A percentile compares a stretch with the other conserved stretches of the same genome.
phyloP scores from a whole-genome alignment of 202 grass and related monocot species.

The Saccharum hybrid region DNA sequence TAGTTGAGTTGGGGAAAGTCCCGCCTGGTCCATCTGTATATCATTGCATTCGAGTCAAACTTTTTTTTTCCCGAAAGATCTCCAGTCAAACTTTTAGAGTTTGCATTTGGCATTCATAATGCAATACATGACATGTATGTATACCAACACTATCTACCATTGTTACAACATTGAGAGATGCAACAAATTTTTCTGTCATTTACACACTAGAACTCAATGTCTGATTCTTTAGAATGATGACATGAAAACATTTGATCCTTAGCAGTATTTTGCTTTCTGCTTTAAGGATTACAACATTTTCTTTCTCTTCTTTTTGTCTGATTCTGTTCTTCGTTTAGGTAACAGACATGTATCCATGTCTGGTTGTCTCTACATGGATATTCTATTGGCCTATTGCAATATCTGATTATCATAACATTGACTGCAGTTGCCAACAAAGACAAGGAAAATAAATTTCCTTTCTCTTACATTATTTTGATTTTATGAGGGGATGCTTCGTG shows the following conservation, averaged over 20 bases:
- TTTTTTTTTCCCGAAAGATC: background rate
- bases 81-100: background rate
- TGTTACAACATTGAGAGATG: background rate
- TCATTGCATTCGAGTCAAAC: background rate
- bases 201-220: background rate
- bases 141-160: background rate
- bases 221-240: background rate
- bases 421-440: background rate
- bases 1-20: background rate
- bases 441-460: background rate
- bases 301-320: background rate
- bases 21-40: background rate
- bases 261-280: slow-evolving; percentile 5
- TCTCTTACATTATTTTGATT: slow-evolving; percentile 21
- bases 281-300: background rate
- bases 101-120: background rate
- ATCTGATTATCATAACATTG: background rate
- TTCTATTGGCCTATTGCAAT: background rate
- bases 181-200: background rate
- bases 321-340: background rate
- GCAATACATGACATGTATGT: background rate
- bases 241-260: background rate
- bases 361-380: background rate
- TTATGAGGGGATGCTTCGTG: slow-evolving; percentile 25
- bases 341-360: background rate